Percentiles rank a stretch among this genome's conserved stretches.
These are phyloP conservation scores for Geranomyces michiganensis DNA, from an alignment of 192 early-diverging fungal species.

Conservation along the genomic window DNA sequence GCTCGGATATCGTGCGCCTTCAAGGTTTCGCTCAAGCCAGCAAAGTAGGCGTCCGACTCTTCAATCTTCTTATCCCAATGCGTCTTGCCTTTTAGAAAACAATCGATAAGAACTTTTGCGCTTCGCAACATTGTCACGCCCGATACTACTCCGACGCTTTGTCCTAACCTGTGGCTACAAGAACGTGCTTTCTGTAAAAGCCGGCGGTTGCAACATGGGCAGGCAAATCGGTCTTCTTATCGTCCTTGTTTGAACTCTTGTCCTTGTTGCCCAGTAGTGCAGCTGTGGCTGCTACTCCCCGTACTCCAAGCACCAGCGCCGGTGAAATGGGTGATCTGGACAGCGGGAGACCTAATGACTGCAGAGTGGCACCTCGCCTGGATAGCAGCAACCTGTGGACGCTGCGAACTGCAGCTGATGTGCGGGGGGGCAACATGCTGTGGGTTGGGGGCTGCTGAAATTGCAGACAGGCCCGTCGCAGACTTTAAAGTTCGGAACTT, in stretches of 20 bases:
- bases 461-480: too few relatives aligned
- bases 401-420: too few relatives aligned
- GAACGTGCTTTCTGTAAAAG: slow-evolving; percentile 27
- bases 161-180: slow-evolving; percentile 12
- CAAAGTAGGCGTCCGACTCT: slow-evolving; percentile 19
- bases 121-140: not conserved
- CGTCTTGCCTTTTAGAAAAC: not conserved
- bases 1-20: not conserved
- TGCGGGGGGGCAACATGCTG: too few relatives aligned
- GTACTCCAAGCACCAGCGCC: not conserved
- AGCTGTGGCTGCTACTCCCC: not conserved
- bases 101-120: not conserved
- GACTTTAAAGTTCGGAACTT: too few relatives aligned
- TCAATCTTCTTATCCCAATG: slow-evolving; percentile 17
- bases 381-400: too few relatives aligned
- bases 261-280: not conserved
- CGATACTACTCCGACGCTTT: not conserved
- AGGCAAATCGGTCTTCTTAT: slow-evolving; percentile 7
- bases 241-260: not conserved
- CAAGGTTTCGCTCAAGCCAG: not conserved
- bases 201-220: slow-evolving; percentile 18
- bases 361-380: too few relatives aligned
- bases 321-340: too few relatives aligned
- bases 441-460: too few relatives aligned
- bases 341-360: too few relatives aligned